Evolutionary conservation across 441 rosid species (phyloP).

Genomic region (Populus hybrid): DNA sequence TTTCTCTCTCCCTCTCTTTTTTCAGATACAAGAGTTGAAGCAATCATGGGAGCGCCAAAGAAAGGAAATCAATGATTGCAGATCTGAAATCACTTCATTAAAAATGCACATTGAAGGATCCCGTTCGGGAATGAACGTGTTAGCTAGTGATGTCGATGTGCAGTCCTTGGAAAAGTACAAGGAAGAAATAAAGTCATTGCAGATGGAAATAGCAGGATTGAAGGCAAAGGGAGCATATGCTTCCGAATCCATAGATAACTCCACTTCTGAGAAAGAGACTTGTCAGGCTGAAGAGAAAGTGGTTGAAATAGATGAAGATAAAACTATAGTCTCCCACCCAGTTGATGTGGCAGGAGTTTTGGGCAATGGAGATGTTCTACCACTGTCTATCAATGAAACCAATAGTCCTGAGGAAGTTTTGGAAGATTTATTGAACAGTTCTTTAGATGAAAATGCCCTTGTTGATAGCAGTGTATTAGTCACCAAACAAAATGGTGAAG

Average conservation of each 20-base stretch:
- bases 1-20: neutral
- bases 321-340: constrained; percentile 42
- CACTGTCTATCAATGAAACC: constrained; percentile 26
- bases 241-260: constrained; percentile 34
- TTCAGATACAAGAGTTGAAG: constrained; percentile 76
- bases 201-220: constrained; percentile 57
- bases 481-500: constrained; percentile 42
- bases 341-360: constrained; percentile 31
- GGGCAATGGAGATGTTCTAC: constrained; percentile 30
- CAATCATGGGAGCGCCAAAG: constrained; percentile 69
- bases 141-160: constrained; percentile 43
- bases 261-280: constrained; percentile 38
- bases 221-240: constrained; percentile 31
- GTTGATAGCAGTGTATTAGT: constrained; percentile 32
- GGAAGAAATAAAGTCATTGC: constrained; percentile 60
- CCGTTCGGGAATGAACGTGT: constrained; percentile 46
- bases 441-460: constrained; percentile 32
- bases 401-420: constrained; percentile 39
- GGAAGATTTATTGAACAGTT: constrained; percentile 30
- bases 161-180: constrained; percentile 50
- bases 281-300: constrained; percentile 55
- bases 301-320: constrained; percentile 68
- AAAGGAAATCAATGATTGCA: constrained; percentile 80
- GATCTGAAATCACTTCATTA: constrained; percentile 87
- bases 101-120: constrained; percentile 92